phyloP scores from a whole-genome alignment of 805 yeast genomes.

The Metschnikowia picachoensis region DNA sequence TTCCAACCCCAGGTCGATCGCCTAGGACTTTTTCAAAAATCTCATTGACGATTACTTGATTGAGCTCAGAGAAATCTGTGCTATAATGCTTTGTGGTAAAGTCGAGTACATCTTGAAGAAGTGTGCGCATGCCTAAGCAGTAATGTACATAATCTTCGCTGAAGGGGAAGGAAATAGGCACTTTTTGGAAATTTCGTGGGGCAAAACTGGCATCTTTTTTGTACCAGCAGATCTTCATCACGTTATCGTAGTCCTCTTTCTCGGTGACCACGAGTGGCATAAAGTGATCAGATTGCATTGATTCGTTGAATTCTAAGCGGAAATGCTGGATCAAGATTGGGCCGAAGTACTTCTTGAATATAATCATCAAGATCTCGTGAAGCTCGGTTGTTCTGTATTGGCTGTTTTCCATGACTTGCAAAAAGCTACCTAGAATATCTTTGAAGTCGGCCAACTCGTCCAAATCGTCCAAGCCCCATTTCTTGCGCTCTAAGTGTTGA shows the following conservation, averaged over 20 bases:
- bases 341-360: conserved; percentile 60
- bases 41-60: conserved; percentile 55
- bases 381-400: conserved; percentile 57
- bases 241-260: conserved; percentile 54
- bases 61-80: conserved; percentile 56
- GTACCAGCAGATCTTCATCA: conserved; percentile 68
- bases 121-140: conserved; percentile 68
- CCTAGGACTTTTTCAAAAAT: conserved; percentile 66
- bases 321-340: conserved; percentile 52
- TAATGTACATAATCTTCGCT: conserved; percentile 84
- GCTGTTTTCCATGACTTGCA: conserved; percentile 73
- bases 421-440: conserved; percentile 61
- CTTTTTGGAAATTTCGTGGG: conserved; percentile 45
- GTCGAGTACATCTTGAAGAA: conserved; percentile 57
- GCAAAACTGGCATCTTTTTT: conserved; percentile 47
- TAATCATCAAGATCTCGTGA: conserved; percentile 54
- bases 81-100: conserved; percentile 65
- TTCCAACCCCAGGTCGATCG: conserved; percentile 44
- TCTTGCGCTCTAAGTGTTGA: conserved; percentile 39
- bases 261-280: conserved; percentile 78
- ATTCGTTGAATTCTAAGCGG: conserved; percentile 53
- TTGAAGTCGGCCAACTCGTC: conserved; percentile 53
- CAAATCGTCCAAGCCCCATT: conserved; percentile 29
- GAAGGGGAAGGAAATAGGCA: conserved; percentile 67
- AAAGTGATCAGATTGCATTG: conserved; percentile 76